These are phyloP conservation scores for Gleditsia sinensis DNA, from an alignment of 306 rosid species.

Conservation along the genomic window DNA sequence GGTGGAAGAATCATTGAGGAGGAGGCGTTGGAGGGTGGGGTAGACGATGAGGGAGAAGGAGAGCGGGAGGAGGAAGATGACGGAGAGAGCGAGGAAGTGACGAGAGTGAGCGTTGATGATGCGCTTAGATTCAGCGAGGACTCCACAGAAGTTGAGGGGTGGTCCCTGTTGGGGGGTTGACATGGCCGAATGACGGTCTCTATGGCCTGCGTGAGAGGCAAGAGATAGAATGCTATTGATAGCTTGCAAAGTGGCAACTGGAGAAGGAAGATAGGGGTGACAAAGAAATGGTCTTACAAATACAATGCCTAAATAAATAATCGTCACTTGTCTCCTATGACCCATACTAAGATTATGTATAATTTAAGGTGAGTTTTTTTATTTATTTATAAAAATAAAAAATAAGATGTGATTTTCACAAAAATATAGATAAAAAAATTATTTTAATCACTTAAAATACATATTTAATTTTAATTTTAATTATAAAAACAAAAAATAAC, in stretches of 20 bases:
- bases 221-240: neutral
- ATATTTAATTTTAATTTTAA: too few species aligned
- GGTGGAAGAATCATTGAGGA: slow-evolving; percentile 18
- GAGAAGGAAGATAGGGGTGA: too few species aligned
- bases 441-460: too few species aligned
- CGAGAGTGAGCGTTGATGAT: slow-evolving; percentile 74
- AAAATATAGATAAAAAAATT: too few species aligned
- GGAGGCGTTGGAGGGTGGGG: slow-evolving; percentile 50
- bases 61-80: slow-evolving; percentile 71
- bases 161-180: neutral
- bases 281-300: neutral
- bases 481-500: too few species aligned
- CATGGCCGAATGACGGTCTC: neutral
- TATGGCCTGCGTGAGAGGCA: neutral
- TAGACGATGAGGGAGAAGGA: slow-evolving; percentile 57
- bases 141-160: slow-evolving; percentile 31
- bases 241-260: neutral
- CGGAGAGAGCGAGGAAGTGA: slow-evolving; percentile 76
- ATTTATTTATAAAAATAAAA: too few species aligned
- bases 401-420: too few species aligned
- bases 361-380: too few species aligned
- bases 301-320: too few species aligned
- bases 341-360: too few species aligned
- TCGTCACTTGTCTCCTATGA: too few species aligned
- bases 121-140: slow-evolving; percentile 62